These are phyloP conservation scores for Chionographis japonica DNA, from an alignment of 106 monocot genomes.

Conservation along the genomic window DNA sequence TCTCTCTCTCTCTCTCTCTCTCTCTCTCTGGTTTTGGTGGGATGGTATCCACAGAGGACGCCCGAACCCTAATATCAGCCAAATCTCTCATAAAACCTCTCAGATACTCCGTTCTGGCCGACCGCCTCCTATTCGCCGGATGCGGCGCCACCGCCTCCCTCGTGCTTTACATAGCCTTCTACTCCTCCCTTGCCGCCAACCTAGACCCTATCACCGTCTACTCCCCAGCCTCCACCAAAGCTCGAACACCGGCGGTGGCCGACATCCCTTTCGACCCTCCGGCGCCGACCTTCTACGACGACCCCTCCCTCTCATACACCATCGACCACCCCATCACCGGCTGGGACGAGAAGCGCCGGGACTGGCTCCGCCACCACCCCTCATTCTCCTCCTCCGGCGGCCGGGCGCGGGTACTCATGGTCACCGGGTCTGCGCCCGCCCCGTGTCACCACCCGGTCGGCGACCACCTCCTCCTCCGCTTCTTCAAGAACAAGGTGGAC, in stretches of 20 bases:
- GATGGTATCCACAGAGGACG: too few species aligned
- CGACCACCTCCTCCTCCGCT: conserved; percentile 28
- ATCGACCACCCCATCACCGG: conserved; percentile 9
- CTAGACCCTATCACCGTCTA: background rate
- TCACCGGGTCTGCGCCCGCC: conserved; percentile 57
- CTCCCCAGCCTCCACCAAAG: background rate
- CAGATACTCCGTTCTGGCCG: background rate
- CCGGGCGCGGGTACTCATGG: conserved; percentile 29
- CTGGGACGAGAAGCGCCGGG: conserved; percentile 32
- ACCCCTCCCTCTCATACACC: conserved; percentile 23
- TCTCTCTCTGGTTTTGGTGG: too few species aligned
- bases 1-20: too few species aligned
- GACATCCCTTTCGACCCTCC: conserved; percentile 3
- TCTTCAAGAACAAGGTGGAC: conserved; percentile 75
- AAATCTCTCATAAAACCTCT: background rate
- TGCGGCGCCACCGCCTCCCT: background rate
- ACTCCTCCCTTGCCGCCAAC: background rate
- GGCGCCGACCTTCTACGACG: conserved; percentile 24
- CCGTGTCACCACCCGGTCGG: conserved; percentile 24
- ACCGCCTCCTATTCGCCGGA: background rate
- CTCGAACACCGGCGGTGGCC: too few species aligned
- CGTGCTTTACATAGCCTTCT: background rate
- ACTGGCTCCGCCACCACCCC: conserved; percentile 23
- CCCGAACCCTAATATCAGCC: background rate
- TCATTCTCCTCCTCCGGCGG: background rate